Conservation (phyloP, 1,139 yeast genomes). For the Suhomyces anneliseae region DNA sequence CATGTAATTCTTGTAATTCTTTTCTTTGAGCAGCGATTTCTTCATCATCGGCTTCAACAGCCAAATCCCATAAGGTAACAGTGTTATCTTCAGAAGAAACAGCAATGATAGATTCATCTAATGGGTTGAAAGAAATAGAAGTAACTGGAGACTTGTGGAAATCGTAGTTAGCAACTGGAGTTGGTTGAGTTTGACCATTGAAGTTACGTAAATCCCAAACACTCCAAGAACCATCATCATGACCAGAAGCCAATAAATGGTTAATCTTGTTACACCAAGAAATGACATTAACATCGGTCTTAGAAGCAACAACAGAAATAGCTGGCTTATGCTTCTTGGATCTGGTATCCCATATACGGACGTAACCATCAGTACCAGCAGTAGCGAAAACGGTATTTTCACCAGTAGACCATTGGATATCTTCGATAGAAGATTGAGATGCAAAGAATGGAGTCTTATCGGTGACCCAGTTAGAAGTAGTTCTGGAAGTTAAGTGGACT, state of each 20-base stretch:
- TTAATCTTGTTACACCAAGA: conserved; percentile 92
- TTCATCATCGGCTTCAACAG: conserved; percentile 96
- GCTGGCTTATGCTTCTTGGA: conserved; percentile 92
- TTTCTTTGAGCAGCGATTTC: conserved; percentile 78
- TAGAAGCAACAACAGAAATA: conserved; percentile 78
- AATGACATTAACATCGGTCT: conserved; percentile 87
- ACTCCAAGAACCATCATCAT: conserved; percentile 96
- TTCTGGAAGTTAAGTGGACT: conserved; percentile 73
- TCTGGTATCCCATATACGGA: conserved; percentile 96
- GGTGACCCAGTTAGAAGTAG: conserved; percentile 76
- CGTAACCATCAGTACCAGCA: conserved; percentile 88
- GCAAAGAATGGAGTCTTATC: conserved; percentile 78
- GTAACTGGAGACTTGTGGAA: conserved; percentile 95
- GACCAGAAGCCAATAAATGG: conserved; percentile 90
- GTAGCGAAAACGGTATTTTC: conserved; percentile 93
- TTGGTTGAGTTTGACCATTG: conserved; percentile 55
- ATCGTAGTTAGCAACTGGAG: conserved; percentile 88
- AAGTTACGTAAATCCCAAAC: conserved; percentile 97
- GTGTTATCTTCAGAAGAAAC: conserved; percentile 97
- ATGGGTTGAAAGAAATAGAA: conserved; percentile 89
- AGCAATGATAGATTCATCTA: conserved; percentile 92
- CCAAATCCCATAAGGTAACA: conserved; percentile 94
- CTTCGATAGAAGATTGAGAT: conserved; percentile 82
- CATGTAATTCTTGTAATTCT: conserved; percentile 76
- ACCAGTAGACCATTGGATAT: conserved; percentile 92